Evolutionary conservation across 768 basidiomycete species (phyloP).

Genomic region (Leccinellum rugosiceps): DNA sequence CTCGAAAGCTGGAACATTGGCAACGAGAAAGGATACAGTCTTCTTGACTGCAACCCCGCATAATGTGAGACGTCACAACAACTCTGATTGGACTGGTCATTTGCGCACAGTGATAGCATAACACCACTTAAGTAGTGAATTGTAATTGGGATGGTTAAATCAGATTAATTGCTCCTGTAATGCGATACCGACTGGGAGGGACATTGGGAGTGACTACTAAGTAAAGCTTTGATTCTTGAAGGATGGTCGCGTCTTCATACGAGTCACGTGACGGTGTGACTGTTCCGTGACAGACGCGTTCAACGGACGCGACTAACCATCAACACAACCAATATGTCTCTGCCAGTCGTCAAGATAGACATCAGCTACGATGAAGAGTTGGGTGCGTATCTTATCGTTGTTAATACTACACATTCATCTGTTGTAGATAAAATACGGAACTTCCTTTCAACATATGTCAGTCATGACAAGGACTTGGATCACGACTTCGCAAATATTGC

Average conservation of each 20-base stretch:
- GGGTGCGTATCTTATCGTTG: conserved; percentile 37
- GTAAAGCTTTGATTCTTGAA: too few relatives aligned
- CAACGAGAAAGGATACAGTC: conserved; percentile 18
- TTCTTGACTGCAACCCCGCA: conserved; percentile 18
- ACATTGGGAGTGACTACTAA: too few relatives aligned
- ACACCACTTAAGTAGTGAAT: neutral
- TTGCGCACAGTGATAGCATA: neutral
- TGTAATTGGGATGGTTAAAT: neutral
- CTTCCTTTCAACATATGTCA: conserved; percentile 70
- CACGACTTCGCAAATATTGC: conserved; percentile 68
- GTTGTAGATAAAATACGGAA: conserved; percentile 59
- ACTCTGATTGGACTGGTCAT: neutral
- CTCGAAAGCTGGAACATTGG: conserved; percentile 30
- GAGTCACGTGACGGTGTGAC: conserved; percentile 17
- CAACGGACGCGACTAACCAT: conserved; percentile 16
- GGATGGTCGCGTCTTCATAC: too few relatives aligned
- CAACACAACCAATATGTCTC: conserved; percentile 45
- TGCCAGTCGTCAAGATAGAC: conserved; percentile 55
- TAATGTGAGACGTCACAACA: neutral
- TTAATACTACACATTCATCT: neutral
- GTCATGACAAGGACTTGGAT: conserved; percentile 62
- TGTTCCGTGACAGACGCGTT: conserved; percentile 27
- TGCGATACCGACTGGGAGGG: neutral
- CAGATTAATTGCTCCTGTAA: neutral
- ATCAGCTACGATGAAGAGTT: conserved; percentile 73